Base-by-base conservation (phyloP, 805 yeast genomes). In the Jamesozyma hellenica region DNA sequence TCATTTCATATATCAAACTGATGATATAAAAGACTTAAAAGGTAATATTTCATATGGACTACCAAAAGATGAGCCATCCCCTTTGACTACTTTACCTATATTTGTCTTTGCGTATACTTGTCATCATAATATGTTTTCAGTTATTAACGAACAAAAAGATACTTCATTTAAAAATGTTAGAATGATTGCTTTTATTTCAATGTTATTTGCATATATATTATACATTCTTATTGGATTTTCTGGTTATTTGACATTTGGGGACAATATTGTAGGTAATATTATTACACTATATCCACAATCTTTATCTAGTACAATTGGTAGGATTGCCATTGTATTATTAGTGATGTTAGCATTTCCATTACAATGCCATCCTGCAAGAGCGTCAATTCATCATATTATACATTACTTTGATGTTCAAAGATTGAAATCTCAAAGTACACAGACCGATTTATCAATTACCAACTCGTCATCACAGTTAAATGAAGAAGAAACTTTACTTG, bases 51-150 rank as follows among this genome's bases (percentile, higher is more conserved):
- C 72, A 42, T 41, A 68, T 48, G 44, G 75, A 44, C 54, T 58
- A 26, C 85, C 86, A 1, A 51, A 55, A 19, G 59, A 71, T 4
- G 55, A 68, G 13, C 49, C 68, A 0, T 58, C 72, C 3, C 64
- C 77, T n/a, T 68, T 88, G 15, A 70, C 82, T 18, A 77, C 92
- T 10, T 76, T 88, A 56, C 94, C 96, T n/a, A 82, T 88, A 46
- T 79, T 87, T 49, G 90, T 90, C 12, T 88, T 90, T 67, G 95
- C 96, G 0, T 90, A 78, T 61, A 90, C 97, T 0, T 92, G 96
- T 52, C 96, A 90, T 55, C 96, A 90, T 60, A 90, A 90, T 63
- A 85, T 85, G 86, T 86, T 85, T 52, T 77, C 95, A 1, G 74
- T 88, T 40, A 74, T 87, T 40, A 90, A 88, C 52, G 97, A 90